These are phyloP conservation scores for Podaxis sp. DNA, from an alignment of 768 basidiomycete species.

Conservation along the genomic window DNA sequence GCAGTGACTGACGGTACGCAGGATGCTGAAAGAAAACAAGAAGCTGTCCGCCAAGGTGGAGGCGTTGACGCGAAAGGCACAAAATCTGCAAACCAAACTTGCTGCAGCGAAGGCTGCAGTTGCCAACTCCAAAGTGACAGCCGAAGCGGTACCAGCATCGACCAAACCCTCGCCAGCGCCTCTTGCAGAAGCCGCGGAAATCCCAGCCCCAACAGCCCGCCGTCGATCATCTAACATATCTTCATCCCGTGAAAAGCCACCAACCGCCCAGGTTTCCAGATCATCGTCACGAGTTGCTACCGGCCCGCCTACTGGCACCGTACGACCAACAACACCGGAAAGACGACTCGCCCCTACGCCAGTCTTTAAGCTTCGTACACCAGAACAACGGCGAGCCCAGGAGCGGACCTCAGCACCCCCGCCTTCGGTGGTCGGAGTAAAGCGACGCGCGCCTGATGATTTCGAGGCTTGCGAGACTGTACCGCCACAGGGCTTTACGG, in stretches of 20 bases:
- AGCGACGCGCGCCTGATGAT: conserved; percentile 74
- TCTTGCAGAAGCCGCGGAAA: conserved; percentile 8
- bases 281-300: conserved; percentile 33
- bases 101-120: conserved; percentile 41
- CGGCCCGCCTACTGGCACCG: conserved; percentile 29
- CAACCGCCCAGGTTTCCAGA: conserved; percentile 16
- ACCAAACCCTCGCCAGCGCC: conserved; percentile 13
- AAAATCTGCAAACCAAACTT: conserved; percentile 66
- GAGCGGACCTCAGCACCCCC: conserved; percentile 25
- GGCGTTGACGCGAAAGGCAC: conserved; percentile 65
- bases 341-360: conserved; percentile 28
- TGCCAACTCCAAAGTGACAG: conserved; percentile 7
- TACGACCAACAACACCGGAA: conserved; percentile 55
- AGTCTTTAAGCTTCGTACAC: conserved; percentile 51
- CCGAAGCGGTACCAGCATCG: background rate
- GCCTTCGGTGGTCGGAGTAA: conserved; percentile 53
- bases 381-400: conserved; percentile 32
- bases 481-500: conserved; percentile 63
- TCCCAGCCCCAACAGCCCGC: conserved; percentile 15
- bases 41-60: conserved; percentile 69
- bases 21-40: conserved; percentile 78
- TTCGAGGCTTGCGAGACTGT: conserved; percentile 54
- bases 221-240: conserved; percentile 24
- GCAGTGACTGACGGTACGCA: conserved; percentile 23
- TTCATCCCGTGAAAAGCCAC: conserved; percentile 12